A percentile compares a stretch with the other conserved stretches of the same genome.
phyloP scores from a whole-genome alignment of 192 early-diverging fungal species.

The Pecoramyces ruminantium region DNA sequence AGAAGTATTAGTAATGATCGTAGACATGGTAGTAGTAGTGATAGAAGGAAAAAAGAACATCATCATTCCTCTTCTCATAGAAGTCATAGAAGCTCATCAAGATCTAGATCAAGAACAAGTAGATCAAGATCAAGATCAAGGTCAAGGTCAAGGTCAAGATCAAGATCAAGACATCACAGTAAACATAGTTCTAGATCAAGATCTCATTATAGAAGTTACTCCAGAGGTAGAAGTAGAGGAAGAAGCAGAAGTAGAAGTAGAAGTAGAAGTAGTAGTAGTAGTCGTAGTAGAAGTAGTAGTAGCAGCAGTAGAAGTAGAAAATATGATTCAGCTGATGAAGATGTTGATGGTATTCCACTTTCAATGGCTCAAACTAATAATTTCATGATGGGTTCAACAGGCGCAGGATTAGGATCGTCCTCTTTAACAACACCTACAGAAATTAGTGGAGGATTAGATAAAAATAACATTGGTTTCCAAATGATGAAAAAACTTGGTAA shows the following conservation, averaged over 20 bases:
- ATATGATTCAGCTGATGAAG: background rate
- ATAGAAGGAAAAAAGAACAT: background rate
- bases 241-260: background rate
- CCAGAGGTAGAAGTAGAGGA: background rate
- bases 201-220: background rate
- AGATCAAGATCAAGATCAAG: background rate
- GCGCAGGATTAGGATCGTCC: background rate
- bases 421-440: background rate
- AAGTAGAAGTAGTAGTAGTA: background rate
- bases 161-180: background rate
- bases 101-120: background rate
- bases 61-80: background rate
- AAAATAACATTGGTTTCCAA: background rate
- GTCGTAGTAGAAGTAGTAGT: background rate
- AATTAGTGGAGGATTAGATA: background rate
- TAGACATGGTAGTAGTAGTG: background rate
- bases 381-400: background rate
- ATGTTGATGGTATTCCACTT: background rate
- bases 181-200: background rate
- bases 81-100: background rate
- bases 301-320: background rate
- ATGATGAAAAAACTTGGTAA: background rate
- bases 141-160: background rate
- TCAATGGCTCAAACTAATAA: background rate
- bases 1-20: background rate